Base-by-base conservation (phyloP, 345 rosid species). In the Pugionium cornutum region DNA sequence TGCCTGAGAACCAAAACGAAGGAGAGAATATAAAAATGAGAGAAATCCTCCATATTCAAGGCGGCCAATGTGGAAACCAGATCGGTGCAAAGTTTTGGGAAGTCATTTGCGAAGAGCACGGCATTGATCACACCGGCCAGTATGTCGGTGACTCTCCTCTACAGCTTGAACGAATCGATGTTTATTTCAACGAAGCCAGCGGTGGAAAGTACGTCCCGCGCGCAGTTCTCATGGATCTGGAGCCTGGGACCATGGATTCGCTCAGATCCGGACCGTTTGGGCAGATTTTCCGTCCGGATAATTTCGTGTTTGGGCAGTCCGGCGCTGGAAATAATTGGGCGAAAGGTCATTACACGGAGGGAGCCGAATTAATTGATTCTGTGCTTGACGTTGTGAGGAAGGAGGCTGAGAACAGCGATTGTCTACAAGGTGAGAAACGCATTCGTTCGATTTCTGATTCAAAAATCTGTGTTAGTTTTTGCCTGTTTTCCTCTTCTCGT, bases 51-150 rank as follows among this genome's bases (percentile, higher is more conserved):
- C 78, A 75, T 42, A 75, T 75, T 67, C 78, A 75, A 53, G 78
- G 78, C 2, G 78, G 78, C 27, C 78, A 75, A 70, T 75, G 78
- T 54, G 78, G 78, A 53, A 75, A 75, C 78, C 78, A 75, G 78
- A 75, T 75, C 75, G 78, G 78, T 2, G 78, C 78, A n/a, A 75
- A 75, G 67, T 75, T 75, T 42, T 75, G 78, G 78, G 78, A 75
- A 34, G 78, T 75, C 42, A 75, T 75, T 34, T 75, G 78, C 63
- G 78, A 70, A 41, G 78, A 75, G 39, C 78, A 75, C 58, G 78
- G 78, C 71, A 69, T 75, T 32, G 78, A 75, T 55, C 75, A 75
- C 47, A 75, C 78, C 60, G 78, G 78, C 29, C 74, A 75, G 25
- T 75, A 75, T 52, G 70, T 70, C 58, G 78, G 78, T 51, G 78